A percentile compares a stretch with the other conserved stretches of the same genome.
Evolutionary conservation across 225 moss, liverwort and hornwort genomes (phyloP).

Genomic region (Pleurozium schreberi): DNA sequence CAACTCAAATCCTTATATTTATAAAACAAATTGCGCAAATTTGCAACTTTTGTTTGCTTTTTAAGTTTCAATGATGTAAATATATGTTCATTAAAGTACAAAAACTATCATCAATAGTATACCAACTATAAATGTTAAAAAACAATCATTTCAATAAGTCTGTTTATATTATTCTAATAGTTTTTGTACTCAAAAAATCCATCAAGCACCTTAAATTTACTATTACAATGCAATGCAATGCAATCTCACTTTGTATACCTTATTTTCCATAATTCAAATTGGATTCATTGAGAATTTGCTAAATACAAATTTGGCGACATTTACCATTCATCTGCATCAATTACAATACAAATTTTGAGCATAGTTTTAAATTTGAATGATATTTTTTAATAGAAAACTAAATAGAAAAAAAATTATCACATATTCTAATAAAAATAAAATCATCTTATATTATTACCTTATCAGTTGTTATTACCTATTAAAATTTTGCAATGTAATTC

Average conservation of each 20-base stretch:
- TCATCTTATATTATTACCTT: background rate
- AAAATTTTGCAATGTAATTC: background rate
- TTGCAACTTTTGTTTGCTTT: background rate
- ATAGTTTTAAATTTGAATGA: background rate
- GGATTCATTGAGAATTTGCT: background rate
- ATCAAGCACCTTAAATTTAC: background rate
- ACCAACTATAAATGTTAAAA: background rate
- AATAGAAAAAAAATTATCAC: accelerated
- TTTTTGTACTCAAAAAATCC: background rate
- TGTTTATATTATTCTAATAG: too few species aligned
- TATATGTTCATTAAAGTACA: background rate
- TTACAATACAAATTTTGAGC: accelerated
- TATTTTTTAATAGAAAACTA: background rate
- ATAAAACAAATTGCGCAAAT: background rate
- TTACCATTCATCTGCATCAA: background rate
- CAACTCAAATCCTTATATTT: background rate
- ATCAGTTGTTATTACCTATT: background rate
- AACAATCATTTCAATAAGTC: too few species aligned
- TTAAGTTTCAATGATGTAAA: background rate
- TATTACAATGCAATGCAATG: too few species aligned
- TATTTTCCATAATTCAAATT: slow-evolving; percentile 4
- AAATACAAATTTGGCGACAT: too few species aligned
- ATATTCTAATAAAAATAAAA: too few species aligned
- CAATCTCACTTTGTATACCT: background rate
- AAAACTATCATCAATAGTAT: too few species aligned